Conservation (phyloP, 2,329 filamentous ascomycete species). For the Apiospora malaysiana region DNA sequence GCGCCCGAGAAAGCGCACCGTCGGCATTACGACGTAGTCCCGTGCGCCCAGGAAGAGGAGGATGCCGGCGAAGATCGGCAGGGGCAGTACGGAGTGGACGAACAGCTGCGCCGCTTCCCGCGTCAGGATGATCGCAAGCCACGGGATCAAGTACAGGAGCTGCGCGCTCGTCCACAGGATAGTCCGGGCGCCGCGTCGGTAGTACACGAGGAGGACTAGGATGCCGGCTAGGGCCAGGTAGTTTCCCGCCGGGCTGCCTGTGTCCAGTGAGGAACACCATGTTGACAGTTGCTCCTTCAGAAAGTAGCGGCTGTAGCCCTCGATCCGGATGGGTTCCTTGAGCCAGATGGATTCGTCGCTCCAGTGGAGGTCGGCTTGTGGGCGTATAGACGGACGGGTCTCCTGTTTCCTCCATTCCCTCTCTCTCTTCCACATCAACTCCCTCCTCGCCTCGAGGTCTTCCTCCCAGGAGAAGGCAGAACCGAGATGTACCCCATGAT, state of each 20-base stretch:
- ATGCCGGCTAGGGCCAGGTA: not conserved
- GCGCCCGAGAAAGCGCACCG: not conserved
- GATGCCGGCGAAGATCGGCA: not conserved
- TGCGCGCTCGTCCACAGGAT: not conserved
- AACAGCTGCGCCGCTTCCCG: not conserved
- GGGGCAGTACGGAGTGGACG: no score
- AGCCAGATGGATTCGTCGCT: no score
- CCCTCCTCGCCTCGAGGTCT: no score
- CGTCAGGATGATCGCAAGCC: not conserved
- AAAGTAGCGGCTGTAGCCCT: not conserved
- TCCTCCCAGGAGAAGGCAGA: no score
- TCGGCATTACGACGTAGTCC: not conserved
- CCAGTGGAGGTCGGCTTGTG: no score
- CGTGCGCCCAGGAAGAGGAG: not conserved
- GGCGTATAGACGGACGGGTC: not conserved
- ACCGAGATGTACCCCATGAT: no score
- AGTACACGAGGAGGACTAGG: not conserved
- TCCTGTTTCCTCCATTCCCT: no score
- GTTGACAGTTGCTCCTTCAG: no score
- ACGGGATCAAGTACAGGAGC: not conserved
- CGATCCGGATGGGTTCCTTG: not conserved
- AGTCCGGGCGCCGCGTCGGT: not conserved
- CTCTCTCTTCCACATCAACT: no score
- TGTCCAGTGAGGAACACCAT: not conserved
- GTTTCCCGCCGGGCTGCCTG: not conserved